Base-by-base conservation (phyloP, 805 yeast species). In the Metschnikowia anglica region DNA sequence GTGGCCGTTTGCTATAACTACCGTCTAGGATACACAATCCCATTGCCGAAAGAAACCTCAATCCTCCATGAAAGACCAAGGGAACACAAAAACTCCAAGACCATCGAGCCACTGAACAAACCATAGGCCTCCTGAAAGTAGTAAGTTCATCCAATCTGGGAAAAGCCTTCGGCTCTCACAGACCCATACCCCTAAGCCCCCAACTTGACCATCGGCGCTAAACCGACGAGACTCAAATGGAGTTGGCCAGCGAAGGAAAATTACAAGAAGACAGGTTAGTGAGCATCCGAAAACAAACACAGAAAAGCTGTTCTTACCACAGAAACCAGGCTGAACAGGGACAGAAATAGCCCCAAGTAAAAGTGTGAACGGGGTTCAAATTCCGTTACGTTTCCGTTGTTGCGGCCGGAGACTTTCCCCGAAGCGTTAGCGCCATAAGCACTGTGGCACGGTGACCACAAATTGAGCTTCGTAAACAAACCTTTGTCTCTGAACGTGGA, bases 321-420 rank as follows among this genome's bases (percentile, higher is more conserved):
- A 19, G 33, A 34, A 19, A 25, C 20, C 35, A n/a, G 19, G 25
- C 24, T 24, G 5, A n/a, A 24, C 34, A 15, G 23, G n/a, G 26
- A 18, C 27, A 17, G 8, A 3, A 11, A 24, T 13, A 34, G 19
- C n/a, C 32, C 34, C 34, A n/a, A n/a, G 23, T 17, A 26, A 41
- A 27, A 21, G 41, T 28, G 46, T 41, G 26, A 39, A 35, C 43
- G 42, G 42, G 28, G 27, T 38, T 43, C 37, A 49, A 47, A 33
- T 23, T 37, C 55, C 69, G 63, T 56, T 62, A 56, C 74, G 75
- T 82, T 81, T 81, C 88, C 88, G 84, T 46, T 44, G 49, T 39
- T 45, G 62, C 66, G 85, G 85, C 85, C 79, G 89, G 88, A 83
- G 89, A 83, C 89, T 83, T 83, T 83, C 88, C 89, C 89, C 88